phyloP scores from a whole-genome alignment of 306 rosid species.

The Amphicarpaea edgeworthii region DNA sequence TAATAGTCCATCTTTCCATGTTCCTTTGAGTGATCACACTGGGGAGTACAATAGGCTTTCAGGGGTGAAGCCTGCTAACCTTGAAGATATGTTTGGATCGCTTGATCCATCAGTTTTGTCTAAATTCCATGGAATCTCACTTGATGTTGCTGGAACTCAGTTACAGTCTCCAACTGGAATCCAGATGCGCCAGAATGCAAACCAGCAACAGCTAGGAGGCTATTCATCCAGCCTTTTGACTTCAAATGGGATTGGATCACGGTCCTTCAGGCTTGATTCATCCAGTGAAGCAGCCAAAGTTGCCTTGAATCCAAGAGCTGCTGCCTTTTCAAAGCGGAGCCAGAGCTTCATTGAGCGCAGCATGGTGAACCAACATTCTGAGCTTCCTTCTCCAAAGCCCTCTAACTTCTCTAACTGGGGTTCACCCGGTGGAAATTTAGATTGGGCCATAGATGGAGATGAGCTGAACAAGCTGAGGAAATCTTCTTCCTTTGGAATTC shows the following conservation, averaged over 20 bases:
- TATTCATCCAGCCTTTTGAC: constrained; percentile 60
- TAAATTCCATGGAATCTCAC: constrained; percentile 68
- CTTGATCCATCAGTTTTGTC: constrained; percentile 60
- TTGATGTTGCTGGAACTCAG: constrained; percentile 60
- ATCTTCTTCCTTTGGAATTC: constrained; percentile 78
- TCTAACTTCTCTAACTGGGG: constrained; percentile 71
- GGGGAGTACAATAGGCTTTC: constrained; percentile 66
- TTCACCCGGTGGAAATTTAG: constrained; percentile 71
- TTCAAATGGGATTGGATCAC: constrained; percentile 59
- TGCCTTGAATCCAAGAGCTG: constrained; percentile 65
- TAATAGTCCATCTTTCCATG: constrained; percentile 52
- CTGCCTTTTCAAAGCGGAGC: constrained; percentile 78
- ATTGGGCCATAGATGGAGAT: constrained; percentile 74
- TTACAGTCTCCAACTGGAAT: constrained; percentile 72
- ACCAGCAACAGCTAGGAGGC: constrained; percentile 65
- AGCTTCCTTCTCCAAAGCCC: constrained; percentile 56
- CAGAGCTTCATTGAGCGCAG: constrained; percentile 84
- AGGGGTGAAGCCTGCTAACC: constrained; percentile 68
- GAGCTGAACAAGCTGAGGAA: constrained; percentile 78
- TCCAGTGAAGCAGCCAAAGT: constrained; percentile 50
- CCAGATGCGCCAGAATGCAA: constrained; percentile 62
- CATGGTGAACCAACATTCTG: constrained; percentile 53
- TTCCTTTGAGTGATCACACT: constrained; percentile 52
- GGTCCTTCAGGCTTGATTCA: constrained; percentile 50
- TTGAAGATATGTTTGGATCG: constrained; percentile 66